Evolutionary conservation across 768 basidiomycete species (phyloP).

Genomic region (Kwoniella europaea): DNA sequence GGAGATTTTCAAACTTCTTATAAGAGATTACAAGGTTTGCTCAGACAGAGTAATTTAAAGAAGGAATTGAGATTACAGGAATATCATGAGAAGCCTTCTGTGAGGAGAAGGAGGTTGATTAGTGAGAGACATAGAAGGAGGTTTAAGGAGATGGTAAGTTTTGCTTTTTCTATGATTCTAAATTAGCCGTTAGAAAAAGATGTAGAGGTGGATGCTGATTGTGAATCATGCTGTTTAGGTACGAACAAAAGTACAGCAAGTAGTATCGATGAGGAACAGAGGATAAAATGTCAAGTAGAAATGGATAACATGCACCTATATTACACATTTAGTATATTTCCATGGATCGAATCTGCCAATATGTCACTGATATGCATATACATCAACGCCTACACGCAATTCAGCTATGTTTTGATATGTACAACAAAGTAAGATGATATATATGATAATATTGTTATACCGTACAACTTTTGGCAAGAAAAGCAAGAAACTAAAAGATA

Average conservation of each 20-base stretch:
- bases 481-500: neutral
- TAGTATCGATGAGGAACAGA: conserved; percentile 29
- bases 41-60: conserved; percentile 26
- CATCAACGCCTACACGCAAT: neutral
- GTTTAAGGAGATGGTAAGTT: conserved; percentile 36
- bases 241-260: conserved; percentile 32
- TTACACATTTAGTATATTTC: neutral
- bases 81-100: conserved; percentile 31
- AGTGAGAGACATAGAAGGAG: conserved; percentile 30
- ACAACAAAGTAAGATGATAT: too few relatives aligned
- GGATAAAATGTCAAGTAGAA: neutral
- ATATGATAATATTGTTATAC: neutral
- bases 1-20: conserved; percentile 22
- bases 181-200: neutral
- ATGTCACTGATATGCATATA: neutral
- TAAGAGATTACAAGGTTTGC: conserved; percentile 18
- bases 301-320: neutral
- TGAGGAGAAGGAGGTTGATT: conserved; percentile 28
- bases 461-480: neutral
- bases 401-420: neutral
- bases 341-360: neutral
- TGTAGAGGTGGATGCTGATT: too few relatives aligned
- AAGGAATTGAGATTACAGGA: conserved; percentile 28
- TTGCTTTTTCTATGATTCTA: neutral
- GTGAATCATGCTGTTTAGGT: conserved; percentile 11